phyloP scores from a whole-genome alignment of 23 red algal species.

The Agarophyton chilense region DNA sequence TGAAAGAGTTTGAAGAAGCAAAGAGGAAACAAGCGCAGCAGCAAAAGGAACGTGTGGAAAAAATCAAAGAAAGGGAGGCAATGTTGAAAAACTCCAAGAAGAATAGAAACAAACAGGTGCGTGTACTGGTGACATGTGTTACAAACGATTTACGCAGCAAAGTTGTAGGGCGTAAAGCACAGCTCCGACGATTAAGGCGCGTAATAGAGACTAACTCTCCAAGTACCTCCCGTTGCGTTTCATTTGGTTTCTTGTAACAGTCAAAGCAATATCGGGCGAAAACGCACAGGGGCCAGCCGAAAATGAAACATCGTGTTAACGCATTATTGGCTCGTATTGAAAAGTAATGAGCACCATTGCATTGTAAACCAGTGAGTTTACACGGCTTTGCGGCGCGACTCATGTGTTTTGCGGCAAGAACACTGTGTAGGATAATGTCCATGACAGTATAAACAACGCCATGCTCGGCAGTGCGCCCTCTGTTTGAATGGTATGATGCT shows the following conservation, averaged over 20 bases:
- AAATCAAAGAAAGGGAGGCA: slow-evolving; percentile 40
- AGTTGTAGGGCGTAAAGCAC: background rate
- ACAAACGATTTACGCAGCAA: background rate
- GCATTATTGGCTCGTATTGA: slow-evolving; percentile 46
- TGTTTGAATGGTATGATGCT: slow-evolving; percentile 29
- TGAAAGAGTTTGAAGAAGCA: slow-evolving; percentile 40
- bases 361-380: background rate
- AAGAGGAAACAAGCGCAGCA: slow-evolving; percentile 18
- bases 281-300: slow-evolving; percentile 58
- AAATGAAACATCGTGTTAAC: slow-evolving; percentile 54
- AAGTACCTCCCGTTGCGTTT: background rate
- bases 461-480: slow-evolving; percentile 45
- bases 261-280: slow-evolving; percentile 47
- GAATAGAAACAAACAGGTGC: slow-evolving; percentile 41
- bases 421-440: slow-evolving; percentile 64
- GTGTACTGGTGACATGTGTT: background rate
- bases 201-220: background rate
- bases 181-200: background rate
- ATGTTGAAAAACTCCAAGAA: slow-evolving; percentile 58
- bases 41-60: slow-evolving; percentile 12
- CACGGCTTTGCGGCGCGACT: background rate
- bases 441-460: slow-evolving; percentile 64
- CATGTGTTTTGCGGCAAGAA: slow-evolving; percentile 39
- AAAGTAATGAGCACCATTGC: slow-evolving; percentile 13
- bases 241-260: slow-evolving; percentile 2